Base-by-base conservation (phyloP, 768 basidiomycete genomes). In the Tylopilus felleus region DNA sequence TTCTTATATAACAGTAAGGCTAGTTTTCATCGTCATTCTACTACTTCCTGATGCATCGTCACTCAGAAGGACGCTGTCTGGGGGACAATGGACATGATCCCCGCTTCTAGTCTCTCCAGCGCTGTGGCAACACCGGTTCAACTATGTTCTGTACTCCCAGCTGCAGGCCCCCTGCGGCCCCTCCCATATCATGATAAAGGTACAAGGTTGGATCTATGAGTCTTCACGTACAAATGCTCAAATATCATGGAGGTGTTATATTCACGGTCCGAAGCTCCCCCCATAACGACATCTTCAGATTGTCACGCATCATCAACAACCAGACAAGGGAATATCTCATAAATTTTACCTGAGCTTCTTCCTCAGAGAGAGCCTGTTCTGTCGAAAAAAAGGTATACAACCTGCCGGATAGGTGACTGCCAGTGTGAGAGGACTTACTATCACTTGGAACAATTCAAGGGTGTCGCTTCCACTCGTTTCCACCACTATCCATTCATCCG, bases 211-310 rank as follows among this genome's bases (percentile, higher is more conserved):
- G n/a, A n/a, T n/a, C n/a, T n/a, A n/a, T n/a, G n/a, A n/a, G n/a
- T n/a, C n/a, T n/a, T n/a, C n/a, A 75, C 86, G 54, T 57, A 92
- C 88, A 95, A 69, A 72, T 97, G 91, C 60, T 70, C 84, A 73
- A 97, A 96, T 49, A 95, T 90, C 57, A 75, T 71, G 22, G 83
- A 80, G 42, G 82, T 76, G 68, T 96, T 92, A 55, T 96, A 95
- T 58, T 87, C 83, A 77, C 81, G 84, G 2, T 82, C 88, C 0
- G 82, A 77, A 27, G 73, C 77, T 62, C 90, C 90, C 13, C 90
- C 92, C 90, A 94, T 93, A n/a, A 69, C 76, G 19, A 76, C 73
- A 55, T 79, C 77, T 47, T 61, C 52, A 8, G 47, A n/a, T 65
- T 65, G n/a, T n/a, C n/a, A 21, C 6, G 40, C 17, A 21, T 43